Conservation (phyloP, 495 filamentous ascomycete species). For the Penicillium paxilli region DNA sequence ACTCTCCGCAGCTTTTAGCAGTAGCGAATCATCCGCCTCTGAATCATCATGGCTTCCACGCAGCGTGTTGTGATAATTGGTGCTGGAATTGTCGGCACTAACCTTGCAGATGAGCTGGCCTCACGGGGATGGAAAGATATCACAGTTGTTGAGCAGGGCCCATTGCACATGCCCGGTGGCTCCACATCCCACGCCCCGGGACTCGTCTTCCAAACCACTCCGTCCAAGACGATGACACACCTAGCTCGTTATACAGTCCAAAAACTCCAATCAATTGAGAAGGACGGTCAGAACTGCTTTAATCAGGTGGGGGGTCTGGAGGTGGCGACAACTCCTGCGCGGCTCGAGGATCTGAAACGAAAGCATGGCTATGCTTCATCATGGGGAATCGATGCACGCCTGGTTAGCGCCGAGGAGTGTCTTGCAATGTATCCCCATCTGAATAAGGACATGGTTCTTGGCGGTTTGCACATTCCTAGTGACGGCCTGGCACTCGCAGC, state of each 20-base stretch:
- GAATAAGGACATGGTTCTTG: conserved; percentile 44
- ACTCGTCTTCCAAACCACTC: conserved; percentile 51
- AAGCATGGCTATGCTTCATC: conserved; percentile 50
- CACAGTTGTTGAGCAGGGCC: conserved; percentile 56
- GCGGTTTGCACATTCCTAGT: conserved; percentile 49
- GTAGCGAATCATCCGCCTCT: conserved; percentile 3
- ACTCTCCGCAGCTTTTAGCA: conserved; percentile 3
- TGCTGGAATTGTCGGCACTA: conserved; percentile 54
- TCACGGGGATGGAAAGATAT: conserved; percentile 50
- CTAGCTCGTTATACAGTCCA: conserved; percentile 50
- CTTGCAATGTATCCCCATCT: conserved; percentile 41
- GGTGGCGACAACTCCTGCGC: conserved; percentile 48
- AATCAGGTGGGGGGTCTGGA: conserved; percentile 53
- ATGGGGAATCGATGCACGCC: conserved; percentile 45
- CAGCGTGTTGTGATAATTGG: conserved; percentile 52
- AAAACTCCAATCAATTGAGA: conserved; percentile 44
- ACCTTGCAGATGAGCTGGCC: conserved; percentile 53
- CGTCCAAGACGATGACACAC: conserved; percentile 51
- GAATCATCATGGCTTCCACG: conserved; percentile 22
- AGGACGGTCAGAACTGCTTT: conserved; percentile 45
- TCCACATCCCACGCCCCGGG: conserved; percentile 55
- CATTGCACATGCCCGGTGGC: conserved; percentile 50
- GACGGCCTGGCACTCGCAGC: conserved; percentile 53
- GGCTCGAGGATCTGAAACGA: conserved; percentile 52
- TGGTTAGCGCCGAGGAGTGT: conserved; percentile 46